A percentile compares a stretch with the other conserved stretches of the same genome.
Conservation (phyloP, 2,329 filamentous ascomycete species). For the Bipolaris oryzae region DNA sequence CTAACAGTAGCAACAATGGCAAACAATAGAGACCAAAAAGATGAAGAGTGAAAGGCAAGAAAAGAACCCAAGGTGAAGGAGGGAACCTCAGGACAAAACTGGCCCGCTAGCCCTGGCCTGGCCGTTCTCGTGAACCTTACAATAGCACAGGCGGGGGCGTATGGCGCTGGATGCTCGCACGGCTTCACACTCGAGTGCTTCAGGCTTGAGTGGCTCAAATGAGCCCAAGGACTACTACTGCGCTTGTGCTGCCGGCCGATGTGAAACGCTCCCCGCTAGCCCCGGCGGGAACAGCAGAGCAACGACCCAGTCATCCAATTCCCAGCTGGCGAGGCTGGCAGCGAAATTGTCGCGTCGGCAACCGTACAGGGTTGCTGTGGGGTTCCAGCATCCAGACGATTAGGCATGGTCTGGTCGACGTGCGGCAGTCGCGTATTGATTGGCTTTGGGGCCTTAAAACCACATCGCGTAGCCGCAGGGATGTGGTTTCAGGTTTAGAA, state of each 20-base stretch:
- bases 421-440: slow-evolving; percentile 41
- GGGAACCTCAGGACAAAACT: slow-evolving; percentile 30
- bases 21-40: slow-evolving; percentile 39
- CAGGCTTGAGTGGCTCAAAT: slow-evolving; percentile 43
- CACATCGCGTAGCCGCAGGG: slow-evolving; percentile 28
- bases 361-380: slow-evolving; percentile 5
- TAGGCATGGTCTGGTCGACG: slow-evolving; percentile 37
- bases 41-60: slow-evolving; percentile 22
- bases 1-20: slow-evolving; percentile 48
- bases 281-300: slow-evolving; percentile 21
- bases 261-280: slow-evolving; percentile 36
- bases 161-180: slow-evolving; percentile 36
- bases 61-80: slow-evolving; percentile 25
- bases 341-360: slow-evolving; percentile 7
- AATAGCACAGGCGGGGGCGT: slow-evolving; percentile 35
- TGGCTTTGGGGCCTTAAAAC: slow-evolving; percentile 40
- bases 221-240: slow-evolving; percentile 30
- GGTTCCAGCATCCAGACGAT: slow-evolving; percentile 28
- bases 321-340: slow-evolving; percentile 16
- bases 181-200: slow-evolving; percentile 35
- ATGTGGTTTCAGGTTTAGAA: slow-evolving; percentile 42
- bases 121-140: slow-evolving; percentile 37
- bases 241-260: slow-evolving; percentile 23
- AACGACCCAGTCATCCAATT: slow-evolving; percentile 21
- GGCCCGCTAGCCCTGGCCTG: slow-evolving; percentile 20